Evolutionary conservation across 179 eudicot genomes (phyloP).

Genomic region (Amaranthus tricolor): DNA sequence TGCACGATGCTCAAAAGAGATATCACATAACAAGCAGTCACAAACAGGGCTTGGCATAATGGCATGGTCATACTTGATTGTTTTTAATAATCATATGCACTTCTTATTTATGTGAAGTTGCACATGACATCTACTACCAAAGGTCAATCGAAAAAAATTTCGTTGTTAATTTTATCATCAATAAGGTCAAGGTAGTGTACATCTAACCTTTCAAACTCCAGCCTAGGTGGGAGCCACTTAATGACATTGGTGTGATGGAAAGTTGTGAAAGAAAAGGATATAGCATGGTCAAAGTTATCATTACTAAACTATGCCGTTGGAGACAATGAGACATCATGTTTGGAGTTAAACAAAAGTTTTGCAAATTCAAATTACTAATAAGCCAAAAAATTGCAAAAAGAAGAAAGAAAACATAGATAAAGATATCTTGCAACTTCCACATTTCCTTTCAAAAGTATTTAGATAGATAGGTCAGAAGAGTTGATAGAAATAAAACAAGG

Average conservation of each 20-base stretch:
- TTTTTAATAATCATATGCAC: background rate
- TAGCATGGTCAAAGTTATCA: background rate
- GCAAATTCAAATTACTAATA: no score
- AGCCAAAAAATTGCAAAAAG: background rate
- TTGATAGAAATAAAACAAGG: background rate
- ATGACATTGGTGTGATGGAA: background rate
- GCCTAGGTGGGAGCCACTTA: background rate
- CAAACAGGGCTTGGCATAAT: background rate
- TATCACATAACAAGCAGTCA: background rate
- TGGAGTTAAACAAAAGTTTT: background rate
- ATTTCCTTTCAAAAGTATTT: background rate
- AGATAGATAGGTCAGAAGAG: background rate
- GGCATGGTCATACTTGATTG: background rate
- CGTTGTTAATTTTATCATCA: background rate
- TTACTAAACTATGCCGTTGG: background rate
- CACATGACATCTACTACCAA: background rate
- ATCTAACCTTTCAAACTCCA: no score
- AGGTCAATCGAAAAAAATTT: background rate
- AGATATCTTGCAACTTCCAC: background rate
- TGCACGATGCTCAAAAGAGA: no score
- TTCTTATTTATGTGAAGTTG: no score
- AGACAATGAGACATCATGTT: background rate
- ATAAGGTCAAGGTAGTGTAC: background rate
- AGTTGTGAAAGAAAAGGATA: background rate
- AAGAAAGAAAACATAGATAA: background rate